Base-by-base conservation (phyloP, 169 alveolate genomes). In the Eimeria tenella region DNA sequence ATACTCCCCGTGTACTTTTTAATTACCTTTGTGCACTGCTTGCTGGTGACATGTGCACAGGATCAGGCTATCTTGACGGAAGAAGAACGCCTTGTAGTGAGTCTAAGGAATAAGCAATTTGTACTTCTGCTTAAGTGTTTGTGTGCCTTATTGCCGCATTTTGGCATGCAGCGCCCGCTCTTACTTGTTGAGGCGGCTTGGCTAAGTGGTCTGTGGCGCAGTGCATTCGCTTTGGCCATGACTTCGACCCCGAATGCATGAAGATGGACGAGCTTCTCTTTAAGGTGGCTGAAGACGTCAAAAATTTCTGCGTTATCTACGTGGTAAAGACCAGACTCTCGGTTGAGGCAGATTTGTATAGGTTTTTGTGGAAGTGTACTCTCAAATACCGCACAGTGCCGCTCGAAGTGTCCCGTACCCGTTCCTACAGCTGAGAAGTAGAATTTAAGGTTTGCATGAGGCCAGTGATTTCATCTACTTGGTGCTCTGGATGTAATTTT, bases 181-280 rank as follows among this genome's bases (percentile, higher is more conserved):
- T 0, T 65, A 31, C 42, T 31, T 31, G 42, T 86, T 86, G 19
- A 60, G 1, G 1, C 10, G 52, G 42, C 42, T 31, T 31, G 42
- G 42, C 42, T 31, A 31, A 31, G 42, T 31, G 42, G 42, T 8
- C 17, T 8, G 86, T 13, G 19, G 65, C 62, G 81, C 70, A 96
- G 98, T 98, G 99, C 73, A 98, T 99, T n/a, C 96, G 99, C 87
- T 99, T 99, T 93, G 99, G 99, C 31, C 99, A 98, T 83, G 99
- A 99, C 96, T 98, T 98, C 96, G 99, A 99, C 95, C 99, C 99
- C 31, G 98, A 98, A 90, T 99, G 99, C 90, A 99, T 99, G 99
- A 96, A 98, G 93, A 98, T 98, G 99, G 99, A 99, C 96, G 99
- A 99, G 95, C 95, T 98, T 68, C 97, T 99, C 15, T 98, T 97